Percentiles rank a stretch among this genome's conserved stretches.
Conservation (phyloP, 345 rosid species). For the Salix koriyanagi region DNA sequence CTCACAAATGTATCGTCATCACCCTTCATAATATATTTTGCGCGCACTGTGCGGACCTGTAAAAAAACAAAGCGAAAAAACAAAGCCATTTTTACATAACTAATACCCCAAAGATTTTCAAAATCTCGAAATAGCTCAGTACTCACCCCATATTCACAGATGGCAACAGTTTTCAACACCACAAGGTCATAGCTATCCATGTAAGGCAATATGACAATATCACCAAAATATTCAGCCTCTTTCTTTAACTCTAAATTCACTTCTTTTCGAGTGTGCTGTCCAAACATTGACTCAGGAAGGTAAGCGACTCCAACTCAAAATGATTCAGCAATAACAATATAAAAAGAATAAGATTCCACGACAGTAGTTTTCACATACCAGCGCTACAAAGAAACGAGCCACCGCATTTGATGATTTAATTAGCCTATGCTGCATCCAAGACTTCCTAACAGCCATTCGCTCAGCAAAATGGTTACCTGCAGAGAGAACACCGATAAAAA, state of each 20-base stretch:
- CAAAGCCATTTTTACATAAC: background rate
- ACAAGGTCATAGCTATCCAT: constrained; percentile 96
- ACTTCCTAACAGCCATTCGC: constrained; percentile 93
- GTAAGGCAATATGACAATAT: constrained; percentile 82
- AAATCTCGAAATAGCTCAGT: background rate
- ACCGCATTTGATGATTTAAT: constrained; percentile 77
- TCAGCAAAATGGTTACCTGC: constrained; percentile 93
- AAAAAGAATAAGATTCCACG: background rate
- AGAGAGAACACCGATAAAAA: constrained; percentile 85
- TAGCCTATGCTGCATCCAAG: constrained; percentile 91
- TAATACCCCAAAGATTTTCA: background rate
- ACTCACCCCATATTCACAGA: constrained; percentile 92
- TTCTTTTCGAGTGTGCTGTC: constrained; percentile 80
- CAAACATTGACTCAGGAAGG: constrained; percentile 14
- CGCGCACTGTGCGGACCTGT: constrained; percentile 56
- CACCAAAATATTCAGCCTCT: constrained; percentile 94
- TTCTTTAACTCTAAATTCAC: constrained; percentile 83
- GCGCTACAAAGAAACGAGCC: constrained; percentile 89
- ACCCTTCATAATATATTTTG: constrained; percentile 82
- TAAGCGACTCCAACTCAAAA: constrained; percentile 1
- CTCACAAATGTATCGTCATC: constrained; percentile 92
- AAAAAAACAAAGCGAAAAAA: constrained; percentile 7
- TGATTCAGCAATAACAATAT: background rate
- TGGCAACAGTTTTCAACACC: constrained; percentile 90
- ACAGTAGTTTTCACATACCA: constrained; percentile 45